Evolutionary conservation across 169 alveolate genomes (phyloP), one percentile per base, ranked within the genome.

Genomic region (Eimeria nieschulzi): DNA sequence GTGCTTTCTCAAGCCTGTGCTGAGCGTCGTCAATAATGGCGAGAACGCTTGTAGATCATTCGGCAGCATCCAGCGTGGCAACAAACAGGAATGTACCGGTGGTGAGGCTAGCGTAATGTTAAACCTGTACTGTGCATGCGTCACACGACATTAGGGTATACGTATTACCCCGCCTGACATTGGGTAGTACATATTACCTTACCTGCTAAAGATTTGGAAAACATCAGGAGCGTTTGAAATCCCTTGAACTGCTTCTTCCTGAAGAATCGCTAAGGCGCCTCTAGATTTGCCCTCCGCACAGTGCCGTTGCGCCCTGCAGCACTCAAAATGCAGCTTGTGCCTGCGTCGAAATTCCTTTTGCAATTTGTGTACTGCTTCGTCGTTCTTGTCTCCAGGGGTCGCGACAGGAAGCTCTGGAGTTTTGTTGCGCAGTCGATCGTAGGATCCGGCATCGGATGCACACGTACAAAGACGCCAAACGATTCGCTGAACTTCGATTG

Each of bases 271-370:
- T 59, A 82, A 12, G 19, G 75, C 90, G 5, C 73, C 33, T 54
- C n/a, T 82, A 59, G 90, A 39, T 10, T 61, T 46, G 17, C 90
- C 78, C 46, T 82, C 78, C 0, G 33, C 19, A 9, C 46, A 53
- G 51, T 9, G 59, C 46, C 78, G 78, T 39, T 82, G 75, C 63
- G 78, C 63, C 64, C 46, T 59, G 73, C 78, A 82, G 46, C 63
- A 82, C 54, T 61, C 90, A 46, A 82, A 33, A n/a, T 63, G 78
- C 78, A n/a, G 59, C 90, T 26, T 25, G 23, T 78, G 90, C 0
- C 90, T 73, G 63, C 63, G 78, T 10, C 90, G 90, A 15, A 82
- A 59, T 78, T 82, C 78, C 90, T 82, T 64, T 17, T 71, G 90
- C 66, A 82, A 54, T 51, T 82, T 78, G 46, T 59, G 54, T 39